Base-by-base conservation (phyloP, 208 protist species). In the Balamuthia mandrillaris region DNA sequence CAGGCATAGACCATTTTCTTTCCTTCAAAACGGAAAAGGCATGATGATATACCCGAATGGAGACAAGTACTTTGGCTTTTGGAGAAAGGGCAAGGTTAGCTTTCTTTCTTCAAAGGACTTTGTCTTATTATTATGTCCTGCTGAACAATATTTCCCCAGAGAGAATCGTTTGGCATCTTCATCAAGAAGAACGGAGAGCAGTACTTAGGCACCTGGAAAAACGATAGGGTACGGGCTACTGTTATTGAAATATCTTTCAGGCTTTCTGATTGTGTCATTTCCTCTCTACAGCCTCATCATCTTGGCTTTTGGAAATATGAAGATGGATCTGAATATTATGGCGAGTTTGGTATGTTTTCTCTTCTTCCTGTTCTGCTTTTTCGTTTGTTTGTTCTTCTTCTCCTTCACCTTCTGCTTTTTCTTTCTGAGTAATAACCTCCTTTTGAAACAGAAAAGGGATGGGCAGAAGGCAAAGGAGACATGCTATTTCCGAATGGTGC, bases 61-160 rank as follows among this genome's bases (percentile, higher is more conserved):
- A 24, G 70, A 79, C 27, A 7, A 49, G 14, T 79, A 79, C 47
- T 79, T 79, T 58, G 70, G 70, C 1, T 60, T 60, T 37, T 79
- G 70, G 70, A 79, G 60, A 49, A 79, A 79, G 47, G 70, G 70
- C 21, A 79, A 79, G 37, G 70, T 79, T 29, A 42, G 24, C 42
- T 14, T 7, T 16, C 3, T 54, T 24, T 54, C 21, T 9, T 45
- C 4, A 12, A 4, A 54, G 21, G 14, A 21, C 47, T 54, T 18
- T 14, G 16, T 54, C 47, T 54, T 54, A 14, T 14, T 24, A 24
- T 54, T 54, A 14, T 54, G 47, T 24, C 18, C 14, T 18, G 47
- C 14, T 54, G 14, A 24, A 14, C 18, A 21, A 54, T 54, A 54
- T 18, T 14, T 54, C 18, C 47, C 14, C 47, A 79, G 70, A 42